These are phyloP conservation scores for Allium fistulosum DNA, from an alignment of 106 monocot genomes.

Conservation along the genomic window DNA sequence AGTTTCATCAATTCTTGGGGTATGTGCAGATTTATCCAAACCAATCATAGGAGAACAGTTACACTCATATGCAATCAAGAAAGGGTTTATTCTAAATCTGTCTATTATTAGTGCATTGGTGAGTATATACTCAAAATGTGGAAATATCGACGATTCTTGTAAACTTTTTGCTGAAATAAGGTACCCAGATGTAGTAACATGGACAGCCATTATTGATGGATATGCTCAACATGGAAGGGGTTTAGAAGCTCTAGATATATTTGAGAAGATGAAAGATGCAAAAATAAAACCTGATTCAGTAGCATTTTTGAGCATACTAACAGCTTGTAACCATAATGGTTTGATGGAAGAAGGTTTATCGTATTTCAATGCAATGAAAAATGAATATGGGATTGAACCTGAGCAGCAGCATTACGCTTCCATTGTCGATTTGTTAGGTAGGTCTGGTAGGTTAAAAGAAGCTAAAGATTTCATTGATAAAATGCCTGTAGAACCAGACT, in stretches of 20 bases:
- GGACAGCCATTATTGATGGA: slow-evolving; percentile 64
- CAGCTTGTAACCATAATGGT: slow-evolving; percentile 63
- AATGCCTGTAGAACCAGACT: slow-evolving; percentile 41
- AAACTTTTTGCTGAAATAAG: slow-evolving; percentile 35
- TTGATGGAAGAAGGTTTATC: slow-evolving; percentile 52
- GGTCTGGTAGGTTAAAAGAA: slow-evolving; percentile 53
- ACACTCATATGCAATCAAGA: slow-evolving; percentile 44
- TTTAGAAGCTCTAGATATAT: slow-evolving; percentile 40
- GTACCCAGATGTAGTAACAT: slow-evolving; percentile 46
- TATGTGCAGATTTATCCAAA: slow-evolving; percentile 31
- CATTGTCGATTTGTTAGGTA: slow-evolving; percentile 57
- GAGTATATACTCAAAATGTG: slow-evolving; percentile 65
- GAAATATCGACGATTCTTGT: slow-evolving; percentile 36
- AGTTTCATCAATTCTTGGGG: slow-evolving; percentile 14
- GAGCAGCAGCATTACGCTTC: slow-evolving; percentile 44
- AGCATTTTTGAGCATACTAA: slow-evolving; percentile 39
- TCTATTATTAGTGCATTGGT: slow-evolving; percentile 44
- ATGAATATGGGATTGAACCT: slow-evolving; percentile 41
- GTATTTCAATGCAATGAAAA: slow-evolving; percentile 47
- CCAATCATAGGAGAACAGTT: slow-evolving; percentile 30
- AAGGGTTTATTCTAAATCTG: slow-evolving; percentile 20
- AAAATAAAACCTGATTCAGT: slow-evolving; percentile 46
- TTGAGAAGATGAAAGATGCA: slow-evolving; percentile 35
- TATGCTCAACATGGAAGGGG: slow-evolving; percentile 69
- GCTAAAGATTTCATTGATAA: slow-evolving; percentile 40